phyloP scores from a whole-genome alignment of 768 basidiomycete species.

The Amanita jacksonii region DNA sequence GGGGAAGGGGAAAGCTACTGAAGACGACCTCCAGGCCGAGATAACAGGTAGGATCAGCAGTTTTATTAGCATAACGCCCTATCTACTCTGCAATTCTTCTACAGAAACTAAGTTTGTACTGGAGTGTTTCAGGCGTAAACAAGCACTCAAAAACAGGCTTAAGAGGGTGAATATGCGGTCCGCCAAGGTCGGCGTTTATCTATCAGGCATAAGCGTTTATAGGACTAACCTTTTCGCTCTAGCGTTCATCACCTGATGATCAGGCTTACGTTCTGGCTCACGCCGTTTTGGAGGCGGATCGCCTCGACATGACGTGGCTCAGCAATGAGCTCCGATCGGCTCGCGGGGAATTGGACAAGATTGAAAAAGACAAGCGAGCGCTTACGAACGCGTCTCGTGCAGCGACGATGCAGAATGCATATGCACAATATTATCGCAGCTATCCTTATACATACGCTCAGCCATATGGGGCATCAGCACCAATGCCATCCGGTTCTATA shows the following conservation, averaged over 20 bases:
- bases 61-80: conserved; percentile 3
- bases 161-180: conserved; percentile 39
- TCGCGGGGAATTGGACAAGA: conserved; percentile 53
- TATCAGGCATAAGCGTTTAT: background rate
- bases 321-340: conserved; percentile 53
- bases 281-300: conserved; percentile 55
- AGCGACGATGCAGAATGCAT: conserved; percentile 22
- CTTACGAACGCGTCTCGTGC: conserved; percentile 33
- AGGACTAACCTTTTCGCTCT: conserved; percentile 7
- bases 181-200: conserved; percentile 41
- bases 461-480: conserved; percentile 31
- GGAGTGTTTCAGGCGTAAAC: conserved; percentile 50
- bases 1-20: conserved; percentile 53
- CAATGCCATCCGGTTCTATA: conserved; percentile 19
- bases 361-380: conserved; percentile 61
- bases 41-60: conserved; percentile 38
- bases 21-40: conserved; percentile 35
- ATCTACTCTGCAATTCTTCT: conserved; percentile 2
- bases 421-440: conserved; percentile 48
- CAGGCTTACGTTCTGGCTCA: conserved; percentile 60
- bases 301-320: conserved; percentile 46
- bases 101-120: conserved; percentile 68
- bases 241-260: conserved; percentile 54
- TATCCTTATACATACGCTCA: conserved; percentile 62
- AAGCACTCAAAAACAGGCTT: conserved; percentile 50